Evolutionary conservation across 495 filamentous ascomycete genomes (phyloP), one percentile per base, ranked within the genome.

Genomic region (Diplogelasinospora grovesii): DNA sequence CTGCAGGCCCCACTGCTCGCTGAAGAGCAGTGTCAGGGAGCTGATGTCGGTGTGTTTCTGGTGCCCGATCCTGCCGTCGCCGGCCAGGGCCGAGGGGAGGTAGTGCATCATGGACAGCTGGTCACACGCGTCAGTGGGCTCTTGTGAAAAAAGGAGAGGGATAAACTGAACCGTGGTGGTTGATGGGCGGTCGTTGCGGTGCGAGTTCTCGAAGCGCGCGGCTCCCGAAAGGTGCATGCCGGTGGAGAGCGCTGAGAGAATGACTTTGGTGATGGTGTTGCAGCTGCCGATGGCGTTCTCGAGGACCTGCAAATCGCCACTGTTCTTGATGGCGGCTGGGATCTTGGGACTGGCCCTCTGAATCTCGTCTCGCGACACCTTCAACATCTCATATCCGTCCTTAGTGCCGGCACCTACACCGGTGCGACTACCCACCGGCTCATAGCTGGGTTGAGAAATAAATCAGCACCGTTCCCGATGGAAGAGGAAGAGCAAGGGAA

Each of bases 31-130:
- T 6, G 76, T 78, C 39, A 78, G 60, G 24, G 68, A 69, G 54
- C 69, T 68, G 53, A 77, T 69, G 60, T 79, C 75, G 32, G 75
- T 79, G 60, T 79, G 74, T 60, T 70, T 72, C 52, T 73, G 61
- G 50, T 74, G 71, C 22, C 66, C 68, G 47, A 71, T 58, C 53
- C 64, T 61, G 52, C 61, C 53, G 46, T 59, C 56, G 32, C 45
- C 54, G 13, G 56, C 54, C 24, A 57, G 57, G 32, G 66, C 58
- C 35, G 64, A 61, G 32, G 64, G 65, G 49, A 70, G 63, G 55
- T 65, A 73, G 60, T 64, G 68, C 64, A 64, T 65, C 58, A 65
- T 67, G 51, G 63, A 60, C 18, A 66, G 44, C 37, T 40, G 7
- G 8, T n/a, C n/a, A n/a, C n/a, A n/a, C n/a, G n/a, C n/a, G n/a